phyloP scores from a whole-genome alignment of 2,329 filamentous ascomycete genomes.

The Penicillium polonicum region DNA sequence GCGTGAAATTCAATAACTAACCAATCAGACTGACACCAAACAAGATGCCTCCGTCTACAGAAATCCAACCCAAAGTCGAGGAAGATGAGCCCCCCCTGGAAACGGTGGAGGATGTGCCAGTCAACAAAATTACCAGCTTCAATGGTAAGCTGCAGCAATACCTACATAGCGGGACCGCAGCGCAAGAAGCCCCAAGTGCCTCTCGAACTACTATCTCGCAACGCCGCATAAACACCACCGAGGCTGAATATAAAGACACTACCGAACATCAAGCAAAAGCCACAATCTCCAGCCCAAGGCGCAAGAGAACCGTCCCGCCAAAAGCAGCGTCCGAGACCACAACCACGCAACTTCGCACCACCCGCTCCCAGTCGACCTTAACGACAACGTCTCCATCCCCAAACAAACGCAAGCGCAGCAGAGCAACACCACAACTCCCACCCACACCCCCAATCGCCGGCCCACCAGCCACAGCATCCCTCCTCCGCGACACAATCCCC shows the following conservation, averaged over 20 bases:
- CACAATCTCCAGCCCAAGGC: conserved; percentile 14
- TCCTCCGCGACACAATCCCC: conserved; percentile 48
- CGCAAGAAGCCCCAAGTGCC: not conserved
- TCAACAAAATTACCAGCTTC: conserved; percentile 38
- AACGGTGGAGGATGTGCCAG: conserved; percentile 27
- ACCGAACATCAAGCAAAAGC: not conserved
- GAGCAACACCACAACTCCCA: conserved; percentile 7
- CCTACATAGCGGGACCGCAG: conserved; percentile 21
- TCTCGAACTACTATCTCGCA: conserved; percentile 2
- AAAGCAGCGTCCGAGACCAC: conserved; percentile 2
- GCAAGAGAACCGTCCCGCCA: conserved; percentile 9
- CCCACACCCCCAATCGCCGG: conserved; percentile 13
- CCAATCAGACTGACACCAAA: conserved; percentile 2
- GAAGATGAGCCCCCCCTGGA: conserved; percentile 8
- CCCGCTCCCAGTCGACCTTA: conserved; percentile 9
- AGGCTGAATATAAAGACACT: not conserved
- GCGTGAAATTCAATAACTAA: not conserved
- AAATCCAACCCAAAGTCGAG: conserved; percentile 1
- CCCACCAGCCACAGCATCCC: conserved; percentile 29
- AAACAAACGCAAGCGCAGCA: conserved; percentile 12
- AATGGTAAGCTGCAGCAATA: conserved; percentile 38
- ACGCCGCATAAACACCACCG: not conserved
- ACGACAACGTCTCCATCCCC: not conserved
- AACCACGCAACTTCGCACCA: conserved; percentile 20
- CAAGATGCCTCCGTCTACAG: conserved; percentile 3